Conservation (phyloP, 352 stramenopile species). For the Globisporangium takayamanum region DNA sequence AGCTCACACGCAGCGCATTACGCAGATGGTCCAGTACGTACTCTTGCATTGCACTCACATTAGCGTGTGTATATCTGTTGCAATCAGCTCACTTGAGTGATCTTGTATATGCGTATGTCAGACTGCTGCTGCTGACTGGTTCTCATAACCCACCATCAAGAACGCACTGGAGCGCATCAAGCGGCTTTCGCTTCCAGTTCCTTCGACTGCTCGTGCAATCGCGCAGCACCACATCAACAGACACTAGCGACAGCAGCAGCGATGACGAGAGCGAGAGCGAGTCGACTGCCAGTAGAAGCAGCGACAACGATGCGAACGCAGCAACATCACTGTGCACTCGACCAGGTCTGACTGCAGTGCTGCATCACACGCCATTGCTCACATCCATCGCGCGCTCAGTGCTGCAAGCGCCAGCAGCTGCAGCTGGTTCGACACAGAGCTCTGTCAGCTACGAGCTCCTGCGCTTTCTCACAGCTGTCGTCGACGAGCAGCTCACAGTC, state of each 20-base stretch:
- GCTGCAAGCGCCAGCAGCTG: background rate
- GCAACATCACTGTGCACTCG: background rate
- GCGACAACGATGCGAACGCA: background rate
- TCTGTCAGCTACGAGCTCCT: conserved; percentile 12
- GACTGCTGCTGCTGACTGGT: conserved; percentile 3
- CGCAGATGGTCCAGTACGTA: conserved; percentile 8
- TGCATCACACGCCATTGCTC: conserved; percentile 1
- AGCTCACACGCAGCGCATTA: background rate
- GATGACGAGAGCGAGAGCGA: background rate
- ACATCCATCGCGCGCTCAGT: background rate
- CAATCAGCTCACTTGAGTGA: background rate
- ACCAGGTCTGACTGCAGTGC: conserved; percentile 1
- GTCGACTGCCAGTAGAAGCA: background rate
- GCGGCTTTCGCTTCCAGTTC: conserved; percentile 43
- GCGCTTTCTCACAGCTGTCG: conserved; percentile 26
- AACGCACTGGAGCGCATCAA: conserved; percentile 4
- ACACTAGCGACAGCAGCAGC: conserved; percentile 1
- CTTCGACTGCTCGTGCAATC: conserved; percentile 32
- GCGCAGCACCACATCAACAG: background rate
- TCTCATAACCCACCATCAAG: background rate
- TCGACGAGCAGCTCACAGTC: conserved; percentile 11
- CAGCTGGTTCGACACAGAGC: background rate
- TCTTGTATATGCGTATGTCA: background rate
- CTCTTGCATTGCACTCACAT: background rate
- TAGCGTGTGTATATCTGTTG: background rate